A percentile compares a stretch with the other conserved stretches of the same genome.
These are phyloP conservation scores for Athelia sp. DNA, from an alignment of 1,284 basidiomycete species.

Conservation along the genomic window DNA sequence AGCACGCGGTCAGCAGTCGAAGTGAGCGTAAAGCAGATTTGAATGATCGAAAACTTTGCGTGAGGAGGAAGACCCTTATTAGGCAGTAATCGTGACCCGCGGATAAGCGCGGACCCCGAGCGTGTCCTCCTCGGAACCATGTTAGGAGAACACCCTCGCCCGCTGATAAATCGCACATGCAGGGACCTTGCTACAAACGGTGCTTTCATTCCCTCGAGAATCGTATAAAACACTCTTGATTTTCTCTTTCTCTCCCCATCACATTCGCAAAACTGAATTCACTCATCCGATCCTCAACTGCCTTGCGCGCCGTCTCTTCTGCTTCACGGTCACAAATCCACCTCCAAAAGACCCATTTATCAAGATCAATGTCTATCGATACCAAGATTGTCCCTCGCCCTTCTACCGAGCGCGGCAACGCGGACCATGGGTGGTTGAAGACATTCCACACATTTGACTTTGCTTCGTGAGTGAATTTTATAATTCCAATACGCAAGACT, in stretches of 20 bases:
- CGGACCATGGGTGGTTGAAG: slow-evolving; percentile 89
- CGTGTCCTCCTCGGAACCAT: not conserved
- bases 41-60: slow-evolving; percentile 1
- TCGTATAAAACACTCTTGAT: not conserved
- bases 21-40: not conserved
- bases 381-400: slow-evolving; percentile 49
- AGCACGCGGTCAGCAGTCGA: not conserved
- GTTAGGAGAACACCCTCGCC: not conserved
- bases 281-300: slow-evolving; percentile 21
- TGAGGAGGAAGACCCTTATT: not conserved
- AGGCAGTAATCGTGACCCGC: not conserved
- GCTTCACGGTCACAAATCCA: slow-evolving; percentile 1
- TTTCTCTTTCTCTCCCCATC: not conserved
- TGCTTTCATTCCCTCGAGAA: not conserved
- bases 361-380: slow-evolving; percentile 6
- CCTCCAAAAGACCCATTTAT: slow-evolving; percentile 1
- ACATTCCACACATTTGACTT: slow-evolving; percentile 88
- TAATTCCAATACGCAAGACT: not conserved
- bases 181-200: not conserved
- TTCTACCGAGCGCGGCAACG: slow-evolving; percentile 70
- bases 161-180: not conserved
- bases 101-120: too few relatives aligned
- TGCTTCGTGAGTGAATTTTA: slow-evolving; percentile 48
- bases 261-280: slow-evolving; percentile 20
- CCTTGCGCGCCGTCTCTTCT: slow-evolving; percentile 14